These are phyloP conservation scores for Cryptococcus depauperatus DNA, from an alignment of 1,284 basidiomycete genomes.

Conservation along the genomic window DNA sequence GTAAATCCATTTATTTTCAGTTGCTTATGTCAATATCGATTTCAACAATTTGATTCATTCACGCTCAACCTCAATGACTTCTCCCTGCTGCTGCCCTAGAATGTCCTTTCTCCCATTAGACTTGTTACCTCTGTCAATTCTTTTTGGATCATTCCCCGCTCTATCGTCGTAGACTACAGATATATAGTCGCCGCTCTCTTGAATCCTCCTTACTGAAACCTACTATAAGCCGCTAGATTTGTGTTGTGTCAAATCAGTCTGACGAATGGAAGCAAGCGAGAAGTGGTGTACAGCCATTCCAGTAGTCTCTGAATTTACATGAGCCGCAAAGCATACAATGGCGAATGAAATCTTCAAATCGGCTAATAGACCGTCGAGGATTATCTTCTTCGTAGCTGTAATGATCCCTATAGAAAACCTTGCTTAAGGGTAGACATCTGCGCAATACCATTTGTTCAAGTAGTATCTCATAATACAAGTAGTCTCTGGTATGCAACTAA, in stretches of 20 bases:
- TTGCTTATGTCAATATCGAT: not conserved
- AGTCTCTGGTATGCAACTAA: too few relatives aligned
- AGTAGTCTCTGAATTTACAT: slow-evolving; percentile 49
- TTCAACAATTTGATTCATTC: slow-evolving; percentile 6
- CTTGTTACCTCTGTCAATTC: slow-evolving; percentile 50
- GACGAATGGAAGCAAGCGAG: slow-evolving; percentile 50
- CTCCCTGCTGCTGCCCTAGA: slow-evolving; percentile 52
- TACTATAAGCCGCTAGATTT: too few relatives aligned
- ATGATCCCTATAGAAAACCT: slow-evolving; percentile 88
- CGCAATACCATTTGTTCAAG: too few relatives aligned
- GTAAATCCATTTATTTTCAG: slow-evolving; percentile 52
- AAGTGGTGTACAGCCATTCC: slow-evolving; percentile 48
- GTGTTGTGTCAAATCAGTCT: too few relatives aligned
- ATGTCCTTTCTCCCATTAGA: slow-evolving; percentile 52
- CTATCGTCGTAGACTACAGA: slow-evolving; percentile 44
- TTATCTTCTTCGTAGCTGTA: slow-evolving; percentile 50
- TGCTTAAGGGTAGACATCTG: too few relatives aligned
- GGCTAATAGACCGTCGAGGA: slow-evolving; percentile 46
- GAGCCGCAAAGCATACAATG: slow-evolving; percentile 51
- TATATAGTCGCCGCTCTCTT: slow-evolving; percentile 49
- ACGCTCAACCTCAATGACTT: slow-evolving; percentile 50
- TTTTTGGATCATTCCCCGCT: slow-evolving; percentile 45
- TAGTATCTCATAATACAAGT: too few relatives aligned
- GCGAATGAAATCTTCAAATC: slow-evolving; percentile 50
- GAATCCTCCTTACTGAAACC: too few relatives aligned